A percentile compares a stretch with the other conserved stretches of the same genome.
phyloP scores from a whole-genome alignment of 2,329 filamentous ascomycete genomes.

The Microcera coccophila region DNA sequence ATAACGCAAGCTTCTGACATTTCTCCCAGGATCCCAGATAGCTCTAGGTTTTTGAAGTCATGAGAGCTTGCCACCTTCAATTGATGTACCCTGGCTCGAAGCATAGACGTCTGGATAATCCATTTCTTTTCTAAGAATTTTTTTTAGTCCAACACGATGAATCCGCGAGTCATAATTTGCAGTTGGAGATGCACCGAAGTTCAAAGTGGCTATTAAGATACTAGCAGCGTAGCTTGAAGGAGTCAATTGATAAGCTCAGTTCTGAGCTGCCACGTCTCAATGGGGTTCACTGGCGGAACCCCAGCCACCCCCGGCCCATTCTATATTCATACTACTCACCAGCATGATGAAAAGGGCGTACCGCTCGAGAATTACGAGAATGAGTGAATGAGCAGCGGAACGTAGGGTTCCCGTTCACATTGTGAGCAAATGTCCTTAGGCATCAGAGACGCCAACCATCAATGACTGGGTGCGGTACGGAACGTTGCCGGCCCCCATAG shows the following conservation, averaged over 20 bases:
- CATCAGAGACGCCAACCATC: background rate
- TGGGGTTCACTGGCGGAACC: constrained; percentile 7
- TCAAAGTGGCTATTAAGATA: too few relatives aligned
- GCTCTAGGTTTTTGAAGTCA: too few relatives aligned
- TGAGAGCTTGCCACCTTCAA: too few relatives aligned
- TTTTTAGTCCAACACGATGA: too few relatives aligned
- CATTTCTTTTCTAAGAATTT: too few relatives aligned
- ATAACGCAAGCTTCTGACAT: background rate
- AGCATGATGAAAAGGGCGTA: background rate
- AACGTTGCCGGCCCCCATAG: background rate
- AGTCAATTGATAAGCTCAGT: background rate
- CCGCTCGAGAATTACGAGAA: background rate
- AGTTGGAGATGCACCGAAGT: too few relatives aligned
- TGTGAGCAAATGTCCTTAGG: background rate
- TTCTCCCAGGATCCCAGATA: background rate
- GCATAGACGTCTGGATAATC: too few relatives aligned
- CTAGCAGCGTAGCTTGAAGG: too few relatives aligned
- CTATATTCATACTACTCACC: constrained; percentile 4
- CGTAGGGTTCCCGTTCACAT: background rate
- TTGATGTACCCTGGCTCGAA: too few relatives aligned
- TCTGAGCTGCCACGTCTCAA: background rate
- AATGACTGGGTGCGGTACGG: background rate
- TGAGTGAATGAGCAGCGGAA: background rate
- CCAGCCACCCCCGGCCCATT: constrained; percentile 9
- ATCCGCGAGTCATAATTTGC: too few relatives aligned